Conservation (phyloP, 805 yeast species). For the Candida rishiriensis region DNA sequence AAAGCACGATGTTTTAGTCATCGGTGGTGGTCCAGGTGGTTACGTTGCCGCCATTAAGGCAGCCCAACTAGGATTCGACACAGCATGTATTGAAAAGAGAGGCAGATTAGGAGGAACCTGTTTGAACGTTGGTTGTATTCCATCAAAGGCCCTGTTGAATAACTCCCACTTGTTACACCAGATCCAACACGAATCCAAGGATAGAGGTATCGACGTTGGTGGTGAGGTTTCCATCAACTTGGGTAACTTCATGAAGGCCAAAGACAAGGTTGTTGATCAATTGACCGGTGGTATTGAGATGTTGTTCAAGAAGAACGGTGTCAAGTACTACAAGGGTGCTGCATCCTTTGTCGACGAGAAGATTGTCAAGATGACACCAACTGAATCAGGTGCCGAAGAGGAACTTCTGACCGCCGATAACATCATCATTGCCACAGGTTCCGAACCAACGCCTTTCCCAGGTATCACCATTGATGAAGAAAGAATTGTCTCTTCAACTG, state of each 20-base stretch:
- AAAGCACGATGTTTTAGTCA: constrained; percentile 86
- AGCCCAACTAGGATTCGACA: constrained; percentile 90
- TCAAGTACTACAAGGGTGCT: constrained; percentile 88
- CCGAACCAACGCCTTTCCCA: constrained; percentile 98
- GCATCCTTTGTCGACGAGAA: constrained; percentile 85
- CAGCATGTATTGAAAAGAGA: constrained; percentile 96
- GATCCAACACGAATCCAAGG: constrained; percentile 75
- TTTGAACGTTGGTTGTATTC: constrained; percentile 98
- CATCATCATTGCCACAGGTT: constrained; percentile 95
- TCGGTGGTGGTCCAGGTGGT: constrained; percentile 99
- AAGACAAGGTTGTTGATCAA: constrained; percentile 83
- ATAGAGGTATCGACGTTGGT: constrained; percentile 83
- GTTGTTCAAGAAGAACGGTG: constrained; percentile 93
- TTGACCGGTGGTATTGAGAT: constrained; percentile 92
- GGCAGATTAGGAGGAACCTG: constrained; percentile 98
- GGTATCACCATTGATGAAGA: constrained; percentile 96
- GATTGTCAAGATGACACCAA: constrained; percentile 73
- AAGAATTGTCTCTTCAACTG: constrained; percentile 95
- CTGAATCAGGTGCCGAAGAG: constrained; percentile 71
- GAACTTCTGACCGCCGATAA: constrained; percentile 74
- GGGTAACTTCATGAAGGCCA: constrained; percentile 79
- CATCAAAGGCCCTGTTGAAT: constrained; percentile 92
- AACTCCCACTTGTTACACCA: constrained; percentile 91
- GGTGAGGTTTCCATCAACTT: constrained; percentile 73
- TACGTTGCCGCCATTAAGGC: constrained; percentile 98